phyloP scores from a whole-genome alignment of 192 early-diverging fungal genomes.

The Backusella sp. region DNA sequence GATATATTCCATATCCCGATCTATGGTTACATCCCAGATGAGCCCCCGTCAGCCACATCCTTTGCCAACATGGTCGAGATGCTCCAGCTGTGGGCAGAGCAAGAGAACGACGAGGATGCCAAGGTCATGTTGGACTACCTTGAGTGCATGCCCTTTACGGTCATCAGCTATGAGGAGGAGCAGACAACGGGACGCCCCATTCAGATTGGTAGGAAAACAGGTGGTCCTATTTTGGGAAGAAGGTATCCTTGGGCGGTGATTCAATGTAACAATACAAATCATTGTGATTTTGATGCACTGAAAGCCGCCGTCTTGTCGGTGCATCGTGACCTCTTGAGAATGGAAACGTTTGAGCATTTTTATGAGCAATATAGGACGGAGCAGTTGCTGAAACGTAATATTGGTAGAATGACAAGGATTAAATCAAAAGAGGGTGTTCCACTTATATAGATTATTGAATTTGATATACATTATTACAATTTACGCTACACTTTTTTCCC shows the following conservation, averaged over 20 bases:
- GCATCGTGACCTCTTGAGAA: constrained; percentile 53
- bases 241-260: constrained; percentile 89
- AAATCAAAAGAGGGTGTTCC: background rate
- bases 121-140: constrained; percentile 26
- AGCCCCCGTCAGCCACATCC: background rate
- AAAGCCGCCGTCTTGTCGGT: constrained; percentile 43
- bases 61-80: background rate
- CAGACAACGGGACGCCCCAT: constrained; percentile 40
- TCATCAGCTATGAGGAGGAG: constrained; percentile 89
- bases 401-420: constrained; percentile 34
- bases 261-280: constrained; percentile 84
- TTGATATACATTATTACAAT: background rate
- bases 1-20: constrained; percentile 75
- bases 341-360: constrained; percentile 51
- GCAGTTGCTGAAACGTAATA: constrained; percentile 47
- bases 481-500: background rate
- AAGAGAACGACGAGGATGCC: constrained; percentile 28
- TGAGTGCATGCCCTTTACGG: constrained; percentile 74
- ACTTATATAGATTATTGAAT: background rate
- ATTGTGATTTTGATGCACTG: constrained; percentile 82
- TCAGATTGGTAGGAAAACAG: background rate
- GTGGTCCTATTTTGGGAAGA: constrained; percentile 68
- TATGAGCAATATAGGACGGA: constrained; percentile 62
- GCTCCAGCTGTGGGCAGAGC: constrained; percentile 14
- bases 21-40: constrained; percentile 50